Evolutionary conservation across 495 filamentous ascomycete species (phyloP), one percentile per base, ranked within the genome.

Genomic region (Penicillium roqueforti): DNA sequence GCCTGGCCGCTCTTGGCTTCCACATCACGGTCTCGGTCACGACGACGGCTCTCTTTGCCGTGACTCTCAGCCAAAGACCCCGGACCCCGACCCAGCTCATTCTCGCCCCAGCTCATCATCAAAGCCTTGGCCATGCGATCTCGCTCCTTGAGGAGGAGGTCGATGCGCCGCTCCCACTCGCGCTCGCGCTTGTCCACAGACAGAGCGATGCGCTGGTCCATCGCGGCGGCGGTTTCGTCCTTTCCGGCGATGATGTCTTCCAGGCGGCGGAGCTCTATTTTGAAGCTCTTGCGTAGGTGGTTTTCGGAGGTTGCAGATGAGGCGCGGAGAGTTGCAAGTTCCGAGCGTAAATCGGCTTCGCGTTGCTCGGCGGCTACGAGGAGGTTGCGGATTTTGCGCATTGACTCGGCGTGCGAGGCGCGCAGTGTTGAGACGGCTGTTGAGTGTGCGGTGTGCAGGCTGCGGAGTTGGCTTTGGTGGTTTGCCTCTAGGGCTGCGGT

Each of bases 141-240:
- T 32, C 80, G 69, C 51, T 86, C 82, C 54, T 75, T 75, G 40
- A 86, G 80, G 7, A 82, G 57, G 6, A 83, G 55, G 42, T 81
- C 72, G 10, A 77, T 63, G 10, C 78, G 72, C 1, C 73, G 68
- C 49, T 76, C 69, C 78, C 78, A 81, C 51, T 80, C 77, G 32
- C 68, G 68, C 60, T 81, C 78, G 32, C 76, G 69, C 51, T 72
- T 74, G 36, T 79, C 76, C 13, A 77, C 68, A 5, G 72, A 73
- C 40, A 68, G 57, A 5, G 70, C 68, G 36, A 81, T 75, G 22
- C 71, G 67, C 51, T 70, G 59, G 53, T 78, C 75, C 14, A 76
- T 37, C 0, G 68, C 72, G 0, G 63, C 67, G 40, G 71, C 59
- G 4, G 75, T 63, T 50, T 76, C 74, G 20, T 78, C 73, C 54